Evolutionary conservation across 768 basidiomycete genomes (phyloP).

Genomic region (Exsudoporus frostii): DNA sequence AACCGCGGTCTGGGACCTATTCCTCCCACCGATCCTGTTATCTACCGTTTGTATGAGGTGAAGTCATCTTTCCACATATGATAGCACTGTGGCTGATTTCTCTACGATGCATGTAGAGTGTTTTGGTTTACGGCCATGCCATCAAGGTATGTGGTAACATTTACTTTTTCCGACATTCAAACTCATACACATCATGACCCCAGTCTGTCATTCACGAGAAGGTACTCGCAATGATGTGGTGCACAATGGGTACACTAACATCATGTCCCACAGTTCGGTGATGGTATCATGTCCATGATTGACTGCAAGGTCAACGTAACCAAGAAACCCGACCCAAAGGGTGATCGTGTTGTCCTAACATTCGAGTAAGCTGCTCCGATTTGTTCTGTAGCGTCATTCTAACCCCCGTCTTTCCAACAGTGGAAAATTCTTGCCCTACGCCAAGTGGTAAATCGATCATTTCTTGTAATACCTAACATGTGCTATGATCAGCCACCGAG

Average conservation of each 20-base stretch:
- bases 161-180: background rate
- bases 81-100: background rate
- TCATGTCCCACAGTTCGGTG: conserved; percentile 56
- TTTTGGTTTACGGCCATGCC: conserved; percentile 74
- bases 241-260: background rate
- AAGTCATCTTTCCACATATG: conserved; percentile 2
- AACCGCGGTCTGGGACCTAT: conserved; percentile 63
- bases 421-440: conserved; percentile 76
- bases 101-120: conserved; percentile 39
- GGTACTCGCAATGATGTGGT: conserved; percentile 30
- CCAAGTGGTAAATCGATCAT: conserved; percentile 50
- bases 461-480: background rate
- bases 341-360: conserved; percentile 74
- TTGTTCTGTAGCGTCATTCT: background rate
- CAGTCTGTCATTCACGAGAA: conserved; percentile 78
- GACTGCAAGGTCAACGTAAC: conserved; percentile 71
- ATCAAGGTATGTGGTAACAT: conserved; percentile 55
- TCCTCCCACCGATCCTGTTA: conserved; percentile 74
- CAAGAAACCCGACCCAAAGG: conserved; percentile 72
- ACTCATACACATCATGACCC: conserved; percentile 1
- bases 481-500: background rate
- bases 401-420: conserved; percentile 33
- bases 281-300: conserved; percentile 89
- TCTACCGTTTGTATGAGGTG: conserved; percentile 82
- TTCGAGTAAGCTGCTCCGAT: conserved; percentile 59